Conservation (phyloP, 345 rosid species). For the Combretum micranthum region DNA sequence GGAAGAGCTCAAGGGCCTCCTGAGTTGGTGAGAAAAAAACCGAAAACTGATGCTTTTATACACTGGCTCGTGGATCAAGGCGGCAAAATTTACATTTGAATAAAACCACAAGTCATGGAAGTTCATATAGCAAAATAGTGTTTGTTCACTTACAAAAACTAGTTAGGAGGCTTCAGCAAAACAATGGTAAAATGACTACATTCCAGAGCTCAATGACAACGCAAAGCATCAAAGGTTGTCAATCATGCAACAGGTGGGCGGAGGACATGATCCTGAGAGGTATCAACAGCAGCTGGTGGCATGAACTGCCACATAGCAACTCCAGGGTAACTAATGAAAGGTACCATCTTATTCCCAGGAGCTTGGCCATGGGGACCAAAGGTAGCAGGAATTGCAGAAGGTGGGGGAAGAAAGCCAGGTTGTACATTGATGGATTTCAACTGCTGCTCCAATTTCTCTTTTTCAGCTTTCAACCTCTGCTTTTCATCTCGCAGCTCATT, state of each 20-base stretch:
- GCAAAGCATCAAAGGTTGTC: constrained; percentile 15
- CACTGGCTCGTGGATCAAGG: constrained; percentile 13
- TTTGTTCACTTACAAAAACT: constrained; percentile 29
- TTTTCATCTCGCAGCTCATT: constrained; percentile 78
- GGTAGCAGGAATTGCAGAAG: constrained; percentile 31
- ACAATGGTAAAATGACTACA: constrained; percentile 28
- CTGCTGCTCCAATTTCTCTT: constrained; percentile 57
- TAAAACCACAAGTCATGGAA: constrained; percentile 16
- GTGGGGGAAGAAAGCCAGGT: constrained; percentile 34
- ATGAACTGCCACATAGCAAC: constrained; percentile 58
- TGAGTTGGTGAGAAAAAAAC: not conserved
- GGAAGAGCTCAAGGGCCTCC: no score
- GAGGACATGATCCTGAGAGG: constrained; percentile 49
- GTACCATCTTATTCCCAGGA: constrained; percentile 39
- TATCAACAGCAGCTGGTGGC: constrained; percentile 47
- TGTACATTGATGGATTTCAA: constrained; percentile 27
- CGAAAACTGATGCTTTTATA: not conserved
- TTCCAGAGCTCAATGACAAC: constrained; percentile 35
- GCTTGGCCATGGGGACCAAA: constrained; percentile 35
- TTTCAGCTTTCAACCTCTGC: constrained; percentile 73
- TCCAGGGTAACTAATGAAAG: constrained; percentile 43
- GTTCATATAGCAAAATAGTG: constrained; percentile 8
- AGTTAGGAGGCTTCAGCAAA: constrained; percentile 26
- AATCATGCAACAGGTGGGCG: constrained; percentile 58
- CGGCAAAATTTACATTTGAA: constrained; percentile 50